Evolutionary conservation across 768 basidiomycete genomes (phyloP), one percentile per base, ranked within the genome.

Genomic region (Pholiota microspora): DNA sequence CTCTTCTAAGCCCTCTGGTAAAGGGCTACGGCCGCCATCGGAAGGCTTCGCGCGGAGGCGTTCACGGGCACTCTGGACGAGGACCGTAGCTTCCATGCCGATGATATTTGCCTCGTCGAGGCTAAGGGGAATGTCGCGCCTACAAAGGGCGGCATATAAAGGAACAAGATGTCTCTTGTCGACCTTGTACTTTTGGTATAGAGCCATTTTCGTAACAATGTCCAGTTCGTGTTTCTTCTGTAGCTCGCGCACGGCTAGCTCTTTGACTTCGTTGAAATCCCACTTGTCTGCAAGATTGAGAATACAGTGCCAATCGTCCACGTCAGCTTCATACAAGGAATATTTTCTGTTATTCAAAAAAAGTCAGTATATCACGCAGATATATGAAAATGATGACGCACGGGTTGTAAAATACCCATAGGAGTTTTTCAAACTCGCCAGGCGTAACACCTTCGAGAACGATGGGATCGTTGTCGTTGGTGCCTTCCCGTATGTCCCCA

Each of bases 201-300:
- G 69, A 0, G 73, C 69, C 35, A 90, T 79, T 6, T 63, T 63
- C 0, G 51, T 38, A 24, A 64, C 74, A 2, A 87, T 70, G 1
- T 81, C 77, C 0, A 73, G 63, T 9, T 85, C 71, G 0, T 67
- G 55, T 6, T 79, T 67, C 60, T 74, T 73, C 42, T 83, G 81
- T 0, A 89, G 71, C 45, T 89, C 81, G 0, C 81, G 79, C 1
- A 84, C 75, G 0, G 81, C 83, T 1, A 89, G 78, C 1, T 71
- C 67, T 34, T 83, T 79, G 8, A 88, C 77, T 36, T 84, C 78
- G 2, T 56, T 52, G 58, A 90, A 89, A 0, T 64, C 59, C 83
- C 83, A 90, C 4, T 72, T 62, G 21, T 80, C 71, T 0, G 88
- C 80, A 0, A 90, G 79, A 1, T 73, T 73, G 0, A 90, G 66